Percentiles rank a stretch among this genome's conserved stretches.
These are phyloP conservation scores for Zangia roseola DNA, from an alignment of 768 basidiomycete genomes.

Conservation along the genomic window DNA sequence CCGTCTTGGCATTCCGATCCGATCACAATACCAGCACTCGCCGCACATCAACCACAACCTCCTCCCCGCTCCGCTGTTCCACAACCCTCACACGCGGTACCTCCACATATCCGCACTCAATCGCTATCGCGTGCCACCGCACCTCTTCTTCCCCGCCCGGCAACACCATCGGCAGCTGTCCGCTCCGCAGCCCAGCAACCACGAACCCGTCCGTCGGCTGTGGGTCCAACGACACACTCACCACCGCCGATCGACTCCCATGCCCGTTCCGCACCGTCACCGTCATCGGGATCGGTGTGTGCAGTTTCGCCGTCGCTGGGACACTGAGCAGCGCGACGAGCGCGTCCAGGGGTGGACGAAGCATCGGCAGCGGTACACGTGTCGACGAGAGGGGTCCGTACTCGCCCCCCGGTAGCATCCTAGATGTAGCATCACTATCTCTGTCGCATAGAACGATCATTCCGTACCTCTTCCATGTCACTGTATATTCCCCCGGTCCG, in stretches of 20 bases:
- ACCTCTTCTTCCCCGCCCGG: conserved; percentile 68
- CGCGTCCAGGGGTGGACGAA: conserved; percentile 58
- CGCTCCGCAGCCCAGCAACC: conserved; percentile 69
- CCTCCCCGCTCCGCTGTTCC: conserved; percentile 49
- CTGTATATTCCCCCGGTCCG: conserved; percentile 57
- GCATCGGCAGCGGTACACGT: conserved; percentile 54
- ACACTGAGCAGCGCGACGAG: conserved; percentile 65
- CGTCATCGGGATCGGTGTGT: conserved; percentile 54
- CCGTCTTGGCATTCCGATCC: too few relatives aligned
- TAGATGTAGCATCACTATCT: conserved; percentile 17
- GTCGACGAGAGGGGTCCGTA: conserved; percentile 48
- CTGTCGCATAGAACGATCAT: neutral
- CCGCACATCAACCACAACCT: conserved; percentile 53
- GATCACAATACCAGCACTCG: conserved; percentile 38
- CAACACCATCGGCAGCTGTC: conserved; percentile 67
- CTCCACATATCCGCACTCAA: conserved; percentile 69
- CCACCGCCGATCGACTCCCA: conserved; percentile 60
- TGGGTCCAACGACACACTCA: conserved; percentile 72
- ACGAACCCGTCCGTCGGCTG: conserved; percentile 73
- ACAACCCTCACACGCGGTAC: conserved; percentile 62
- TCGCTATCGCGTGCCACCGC: conserved; percentile 66
- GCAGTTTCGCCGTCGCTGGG: conserved; percentile 63
- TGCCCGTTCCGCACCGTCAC: conserved; percentile 67
- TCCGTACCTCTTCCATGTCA: conserved; percentile 64
- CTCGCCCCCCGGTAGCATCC: conserved; percentile 45